Evolutionary conservation across 352 stramenopile genomes (phyloP), one percentile per base, ranked within the genome.

Genomic region (Pythium vanterpoolii): DNA sequence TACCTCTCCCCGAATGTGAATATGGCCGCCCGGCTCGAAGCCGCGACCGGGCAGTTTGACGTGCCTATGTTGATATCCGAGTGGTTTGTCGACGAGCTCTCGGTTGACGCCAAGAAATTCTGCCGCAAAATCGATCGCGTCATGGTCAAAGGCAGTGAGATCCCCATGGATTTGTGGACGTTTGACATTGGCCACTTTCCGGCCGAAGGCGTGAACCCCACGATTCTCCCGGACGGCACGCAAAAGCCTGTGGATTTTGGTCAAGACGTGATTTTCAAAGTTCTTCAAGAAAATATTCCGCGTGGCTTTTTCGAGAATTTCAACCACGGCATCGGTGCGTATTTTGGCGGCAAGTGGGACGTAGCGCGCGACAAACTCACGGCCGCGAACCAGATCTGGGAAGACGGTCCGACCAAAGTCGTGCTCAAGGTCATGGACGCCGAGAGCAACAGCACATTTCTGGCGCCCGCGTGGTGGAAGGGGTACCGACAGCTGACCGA

Each of bases 1-100:
- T 99, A 99, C 60, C 71, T 99, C 1, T 98, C 93, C 4, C 96
- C 96, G 5, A 96, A 99, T 68, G 96, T 99, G 11, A 99, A 99
- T 74, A 98, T 99, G 95, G 94, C 96, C 3, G 93, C 90, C 16
- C 86, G 96, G 46, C 87, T 99, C 55, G 97, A 98, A 73, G 96
- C 92, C 46, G 96, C 95, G 16, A 98, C 90, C 6, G 96, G 95
- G 2, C 95, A 99, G 68, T 99, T 99, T 56, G 87, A 96, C 33
- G 87, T 98, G 11, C 89, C 86, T 6, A 93, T 99, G 68, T 74
- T 99, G 9, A 71, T 99, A 40, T 98, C 90, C 26, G 85, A 98
- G 49, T 96, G 93, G 68, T 97, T 99, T 33, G 84, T 98, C 40
- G 89, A 98, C 38, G 81, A 98, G 18, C 60, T 99, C 11, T 98